Evolutionary conservation across 768 basidiomycete species (phyloP), one percentile per base, ranked within the genome.

Genomic region (Tylopilus rubrobrunneus): DNA sequence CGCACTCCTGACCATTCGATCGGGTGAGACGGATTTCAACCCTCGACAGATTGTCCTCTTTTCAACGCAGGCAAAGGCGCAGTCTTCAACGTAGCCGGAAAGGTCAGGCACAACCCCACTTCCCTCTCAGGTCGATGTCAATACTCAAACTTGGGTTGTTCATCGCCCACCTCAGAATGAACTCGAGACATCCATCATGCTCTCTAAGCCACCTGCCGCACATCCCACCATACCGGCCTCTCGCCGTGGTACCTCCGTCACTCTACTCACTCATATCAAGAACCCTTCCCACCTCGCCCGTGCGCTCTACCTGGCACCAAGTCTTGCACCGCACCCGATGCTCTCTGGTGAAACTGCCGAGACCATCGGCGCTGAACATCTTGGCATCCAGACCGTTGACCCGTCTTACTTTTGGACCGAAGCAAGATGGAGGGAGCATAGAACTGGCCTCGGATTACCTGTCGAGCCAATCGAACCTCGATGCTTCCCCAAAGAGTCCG

Each of bases 61-160:
- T 92, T 92, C 73, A 92, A 92, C 60, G 72, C 84, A 28, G 89
- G 81, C 19, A 87, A 86, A 61, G 90, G 91, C 4, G 86, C 90
- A 9, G 89, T 92, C 17, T 92, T 90, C 73, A 92, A 92, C 59
- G 71, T 78, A 11, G 88, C 74, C 9, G 89, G 90, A 43, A 89
- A 90, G 77, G 89, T 88, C 51, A 45, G 67, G 42, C n/a, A 21
- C 29, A 23, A n/a, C n/a, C 36, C 2, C 12, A 23, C 17, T 31
- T 19, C 11, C 17, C 34, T 19, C 10, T 4, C 17, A 42, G 5
- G 4, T 40, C 7, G 10, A n/a, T 25, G 14, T 28, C 36, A 29
- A 51, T 15, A 29, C 36, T 40, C 39, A 40, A 40, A 7, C 9
- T 40, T 21, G 39, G 39, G 39, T 40, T 40, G 19, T 9, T 10